Evolutionary conservation across 116 monocot species (phyloP).

Genomic region (Thalassia testudinum): DNA sequence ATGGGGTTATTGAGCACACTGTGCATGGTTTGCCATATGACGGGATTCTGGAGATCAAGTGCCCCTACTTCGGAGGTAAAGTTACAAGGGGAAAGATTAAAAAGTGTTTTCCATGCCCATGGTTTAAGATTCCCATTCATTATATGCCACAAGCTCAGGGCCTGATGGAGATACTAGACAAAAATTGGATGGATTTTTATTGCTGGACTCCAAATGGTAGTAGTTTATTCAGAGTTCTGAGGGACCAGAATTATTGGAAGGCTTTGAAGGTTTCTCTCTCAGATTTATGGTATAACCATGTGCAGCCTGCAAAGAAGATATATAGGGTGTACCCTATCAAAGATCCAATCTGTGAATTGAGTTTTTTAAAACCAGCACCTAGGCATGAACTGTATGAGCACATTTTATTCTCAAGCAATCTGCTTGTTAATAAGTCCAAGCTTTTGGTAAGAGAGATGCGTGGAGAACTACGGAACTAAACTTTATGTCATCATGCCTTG

Average conservation of each 20-base stretch:
- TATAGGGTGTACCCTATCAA: background rate
- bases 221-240: slow-evolving; percentile 16
- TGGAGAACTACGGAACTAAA: slow-evolving; percentile 5
- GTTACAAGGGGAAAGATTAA: background rate
- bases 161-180: slow-evolving; percentile 19
- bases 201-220: slow-evolving; percentile 30
- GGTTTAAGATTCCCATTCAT: slow-evolving; percentile 15
- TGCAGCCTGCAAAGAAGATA: slow-evolving; percentile 17
- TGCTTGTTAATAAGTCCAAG: slow-evolving; percentile 1
- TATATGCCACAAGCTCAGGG: slow-evolving; percentile 25
- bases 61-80: slow-evolving; percentile 13
- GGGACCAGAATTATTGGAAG: slow-evolving; percentile 9
- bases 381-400: slow-evolving; percentile 11
- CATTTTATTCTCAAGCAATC: slow-evolving; percentile 12
- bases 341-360: slow-evolving; percentile 12
- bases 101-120: slow-evolving; percentile 4
- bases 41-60: slow-evolving; percentile 26
- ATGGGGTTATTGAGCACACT: slow-evolving; percentile 9
- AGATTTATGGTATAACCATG: slow-evolving; percentile 34
- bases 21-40: slow-evolving; percentile 5
- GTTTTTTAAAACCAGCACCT: slow-evolving; percentile 7
- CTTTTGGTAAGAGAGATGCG: slow-evolving; percentile 9
- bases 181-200: slow-evolving; percentile 21
- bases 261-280: slow-evolving; percentile 7
- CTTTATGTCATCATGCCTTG: no score